phyloP scores from a whole-genome alignment of 1,284 basidiomycete species.

The Cryptococcus deneoformans region DNA sequence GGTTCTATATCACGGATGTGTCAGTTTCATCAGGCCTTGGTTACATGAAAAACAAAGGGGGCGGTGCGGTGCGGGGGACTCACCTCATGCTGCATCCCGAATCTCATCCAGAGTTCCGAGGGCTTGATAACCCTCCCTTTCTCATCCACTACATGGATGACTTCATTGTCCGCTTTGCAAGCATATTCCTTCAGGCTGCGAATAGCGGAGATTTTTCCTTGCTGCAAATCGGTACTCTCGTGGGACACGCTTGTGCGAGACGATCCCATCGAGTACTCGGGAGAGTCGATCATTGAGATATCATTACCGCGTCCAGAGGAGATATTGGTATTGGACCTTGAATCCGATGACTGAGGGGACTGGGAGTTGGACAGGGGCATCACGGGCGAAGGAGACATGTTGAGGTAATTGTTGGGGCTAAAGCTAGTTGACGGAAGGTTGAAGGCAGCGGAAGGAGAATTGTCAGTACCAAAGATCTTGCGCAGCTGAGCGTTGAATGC shows the following conservation, averaged over 20 bases:
- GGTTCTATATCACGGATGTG: background rate
- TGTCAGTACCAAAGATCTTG: conserved; percentile 22
- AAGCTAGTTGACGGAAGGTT: conserved; percentile 22
- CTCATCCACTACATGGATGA: conserved; percentile 35
- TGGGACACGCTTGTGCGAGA: background rate
- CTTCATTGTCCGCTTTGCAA: conserved; percentile 1
- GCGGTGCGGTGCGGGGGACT: conserved; percentile 5
- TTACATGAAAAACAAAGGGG: background rate
- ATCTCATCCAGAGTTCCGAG: conserved; percentile 40
- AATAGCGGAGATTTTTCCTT: background rate
- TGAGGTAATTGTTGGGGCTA: conserved; percentile 46
- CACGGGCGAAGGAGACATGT: conserved; percentile 45
- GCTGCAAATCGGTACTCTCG: too few relatives aligned
- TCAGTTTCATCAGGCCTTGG: background rate
- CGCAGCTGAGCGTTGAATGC: conserved; percentile 36
- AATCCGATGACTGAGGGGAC: conserved; percentile 18
- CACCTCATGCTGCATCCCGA: conserved; percentile 34
- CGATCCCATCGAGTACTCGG: conserved; percentile 13
- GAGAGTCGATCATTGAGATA: conserved; percentile 20
- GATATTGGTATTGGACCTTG: background rate
- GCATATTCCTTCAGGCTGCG: background rate
- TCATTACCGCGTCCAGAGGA: background rate
- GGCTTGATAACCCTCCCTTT: conserved; percentile 42
- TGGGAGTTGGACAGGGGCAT: conserved; percentile 23
- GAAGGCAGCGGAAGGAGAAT: conserved; percentile 24